phyloP scores from a whole-genome alignment of 768 basidiomycete genomes.

The Tremella fuciformis region DNA sequence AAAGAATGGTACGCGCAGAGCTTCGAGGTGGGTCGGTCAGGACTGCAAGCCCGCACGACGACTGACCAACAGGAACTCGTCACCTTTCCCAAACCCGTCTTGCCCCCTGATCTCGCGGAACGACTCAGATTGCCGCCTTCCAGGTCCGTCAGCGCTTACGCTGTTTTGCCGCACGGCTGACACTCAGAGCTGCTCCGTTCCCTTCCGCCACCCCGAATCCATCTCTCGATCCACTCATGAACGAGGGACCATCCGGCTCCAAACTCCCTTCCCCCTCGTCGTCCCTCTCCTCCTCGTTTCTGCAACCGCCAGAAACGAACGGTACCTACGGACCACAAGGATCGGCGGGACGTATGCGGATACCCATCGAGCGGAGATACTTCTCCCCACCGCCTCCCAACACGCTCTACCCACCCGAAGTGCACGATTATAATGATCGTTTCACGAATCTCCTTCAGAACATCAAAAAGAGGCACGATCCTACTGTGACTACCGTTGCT shows the following conservation, averaged over 20 bases:
- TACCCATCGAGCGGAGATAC: conserved; percentile 85
- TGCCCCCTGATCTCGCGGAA: conserved; percentile 67
- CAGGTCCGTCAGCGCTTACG: conserved; percentile 42
- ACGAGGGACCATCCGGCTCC: conserved; percentile 42
- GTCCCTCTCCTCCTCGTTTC: background rate
- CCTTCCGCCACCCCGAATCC: conserved; percentile 58
- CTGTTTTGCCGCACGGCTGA: too few relatives aligned
- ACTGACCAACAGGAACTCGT: conserved; percentile 70
- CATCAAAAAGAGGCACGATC: conserved; percentile 93
- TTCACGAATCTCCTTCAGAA: conserved; percentile 83
- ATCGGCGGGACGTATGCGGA: conserved; percentile 56
- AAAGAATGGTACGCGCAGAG: conserved; percentile 99
- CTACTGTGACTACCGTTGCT: conserved; percentile 87
- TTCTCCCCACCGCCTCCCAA: conserved; percentile 70
- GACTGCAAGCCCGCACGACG: background rate
- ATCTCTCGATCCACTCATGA: conserved; percentile 47
- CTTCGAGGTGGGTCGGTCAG: conserved; percentile 70
- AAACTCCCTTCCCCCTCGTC: conserved; percentile 14
- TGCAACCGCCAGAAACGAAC: conserved; percentile 1
- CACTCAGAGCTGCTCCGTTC: conserved; percentile 58
- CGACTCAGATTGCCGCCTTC: conserved; percentile 53
- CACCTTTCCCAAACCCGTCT: conserved; percentile 71
- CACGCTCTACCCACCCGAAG: conserved; percentile 81
- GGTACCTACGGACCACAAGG: conserved; percentile 13
- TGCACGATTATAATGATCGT: conserved; percentile 84